phyloP scores from a whole-genome alignment of 129 eudicot genomes.

The Chrysanthemum makinoi region DNA sequence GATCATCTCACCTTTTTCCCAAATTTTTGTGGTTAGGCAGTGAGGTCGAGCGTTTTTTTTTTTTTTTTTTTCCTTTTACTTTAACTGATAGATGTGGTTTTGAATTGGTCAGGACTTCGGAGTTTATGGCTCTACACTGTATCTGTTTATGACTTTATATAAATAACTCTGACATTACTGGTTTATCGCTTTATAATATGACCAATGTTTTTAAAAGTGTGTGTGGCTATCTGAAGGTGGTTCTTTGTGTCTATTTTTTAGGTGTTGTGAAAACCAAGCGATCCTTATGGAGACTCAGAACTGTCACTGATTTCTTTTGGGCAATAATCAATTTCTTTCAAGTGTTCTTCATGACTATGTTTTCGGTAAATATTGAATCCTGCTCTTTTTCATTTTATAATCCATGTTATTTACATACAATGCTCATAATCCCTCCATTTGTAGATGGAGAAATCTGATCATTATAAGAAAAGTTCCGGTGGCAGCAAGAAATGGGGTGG shows the following conservation, averaged over 20 bases:
- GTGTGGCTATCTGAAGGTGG: background rate
- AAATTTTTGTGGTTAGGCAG: no score
- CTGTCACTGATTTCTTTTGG: constrained; percentile 74
- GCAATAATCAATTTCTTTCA: constrained; percentile 54
- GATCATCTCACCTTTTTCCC: no score
- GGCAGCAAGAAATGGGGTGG: constrained; percentile 90
- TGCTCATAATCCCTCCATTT: background rate
- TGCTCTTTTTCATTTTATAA: constrained; percentile 3
- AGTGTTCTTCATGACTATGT: constrained; percentile 79
- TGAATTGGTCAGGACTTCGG: no score
- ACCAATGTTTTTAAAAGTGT: background rate
- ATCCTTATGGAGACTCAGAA: constrained; percentile 75
- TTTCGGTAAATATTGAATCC: constrained; percentile 57
- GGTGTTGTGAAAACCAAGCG: constrained; percentile 86
- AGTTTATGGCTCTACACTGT: no score
- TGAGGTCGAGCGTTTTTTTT: no score
- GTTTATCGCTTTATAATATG: no score
- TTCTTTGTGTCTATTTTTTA: constrained; percentile 23
- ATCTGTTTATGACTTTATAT: no score
- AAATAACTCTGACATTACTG: background rate
- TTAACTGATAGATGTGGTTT: no score
- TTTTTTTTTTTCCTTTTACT: no score
- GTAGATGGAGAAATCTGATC: constrained; percentile 90
- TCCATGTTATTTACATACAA: background rate
- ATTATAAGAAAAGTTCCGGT: constrained; percentile 66